Conservation (phyloP, 129 eudicot genomes). For the Pittosporum tobira region DNA sequence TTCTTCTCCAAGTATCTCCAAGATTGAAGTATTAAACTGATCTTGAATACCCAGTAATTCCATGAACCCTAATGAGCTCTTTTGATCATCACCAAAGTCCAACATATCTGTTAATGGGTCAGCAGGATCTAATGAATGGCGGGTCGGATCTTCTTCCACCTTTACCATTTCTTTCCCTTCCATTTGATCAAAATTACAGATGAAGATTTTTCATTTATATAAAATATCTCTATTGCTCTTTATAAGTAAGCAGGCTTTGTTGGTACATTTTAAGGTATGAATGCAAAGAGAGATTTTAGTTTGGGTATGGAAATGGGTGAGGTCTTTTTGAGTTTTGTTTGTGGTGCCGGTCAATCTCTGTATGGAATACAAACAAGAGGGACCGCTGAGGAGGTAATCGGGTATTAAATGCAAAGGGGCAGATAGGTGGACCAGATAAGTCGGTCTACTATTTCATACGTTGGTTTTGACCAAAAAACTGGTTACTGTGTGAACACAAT, state of each 20-base stretch:
- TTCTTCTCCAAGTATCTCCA: neutral
- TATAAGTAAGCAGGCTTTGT: too few species aligned
- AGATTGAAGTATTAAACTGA: conserved; percentile 4
- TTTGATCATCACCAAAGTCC: conserved; percentile 14
- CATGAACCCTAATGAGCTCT: conserved; percentile 58
- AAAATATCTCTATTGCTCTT: too few species aligned
- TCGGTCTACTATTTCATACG: conserved; percentile 24
- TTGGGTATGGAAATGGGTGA: conserved; percentile 2
- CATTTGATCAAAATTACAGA: neutral
- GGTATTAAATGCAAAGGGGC: conserved; percentile 17
- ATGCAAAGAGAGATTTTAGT: too few species aligned
- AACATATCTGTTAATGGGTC: neutral
- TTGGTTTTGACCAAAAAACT: conserved; percentile 36
- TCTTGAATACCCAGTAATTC: conserved; percentile 61
- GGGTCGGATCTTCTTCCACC: conserved; percentile 27
- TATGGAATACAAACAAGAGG: conserved; percentile 11
- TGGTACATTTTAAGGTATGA: too few species aligned
- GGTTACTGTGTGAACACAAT: conserved; percentile 35
- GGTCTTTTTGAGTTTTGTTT: too few species aligned
- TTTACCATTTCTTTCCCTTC: conserved; percentile 18
- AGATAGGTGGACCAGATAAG: conserved; percentile 2
- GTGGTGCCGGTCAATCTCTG: too few species aligned
- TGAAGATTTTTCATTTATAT: too few species aligned
- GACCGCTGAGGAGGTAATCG: conserved; percentile 5
- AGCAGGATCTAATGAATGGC: neutral